Percentiles rank a stretch among this genome's conserved stretches.
Evolutionary conservation across 768 basidiomycete species (phyloP).

Genomic region (Phylloporus scabripes): DNA sequence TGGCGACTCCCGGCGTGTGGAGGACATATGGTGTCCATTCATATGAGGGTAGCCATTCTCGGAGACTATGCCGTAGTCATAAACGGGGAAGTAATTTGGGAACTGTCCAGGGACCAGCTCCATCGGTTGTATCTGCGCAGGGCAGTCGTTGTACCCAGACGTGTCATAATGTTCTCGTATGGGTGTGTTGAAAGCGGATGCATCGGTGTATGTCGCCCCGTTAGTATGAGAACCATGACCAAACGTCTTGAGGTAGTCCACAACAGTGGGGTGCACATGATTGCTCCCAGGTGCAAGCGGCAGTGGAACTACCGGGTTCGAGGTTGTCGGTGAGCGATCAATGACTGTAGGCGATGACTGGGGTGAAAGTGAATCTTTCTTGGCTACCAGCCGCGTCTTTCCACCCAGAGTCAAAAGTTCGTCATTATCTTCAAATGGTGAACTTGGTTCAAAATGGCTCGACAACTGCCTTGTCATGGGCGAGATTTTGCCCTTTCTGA

Average conservation of each 20-base stretch:
- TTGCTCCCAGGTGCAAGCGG: conserved; percentile 50
- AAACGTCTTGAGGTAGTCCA: conserved; percentile 68
- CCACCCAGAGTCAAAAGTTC: conserved; percentile 62
- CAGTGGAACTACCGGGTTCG: conserved; percentile 67
- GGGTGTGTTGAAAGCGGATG: conserved; percentile 24
- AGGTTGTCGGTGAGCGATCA: conserved; percentile 65
- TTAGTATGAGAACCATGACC: conserved; percentile 24
- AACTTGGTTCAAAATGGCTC: conserved; percentile 36
- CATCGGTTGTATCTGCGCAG: conserved; percentile 27
- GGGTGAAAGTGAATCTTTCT: conserved; percentile 55
- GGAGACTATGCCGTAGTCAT: conserved; percentile 52
- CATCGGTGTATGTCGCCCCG: conserved; percentile 21
- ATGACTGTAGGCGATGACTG: conserved; percentile 36
- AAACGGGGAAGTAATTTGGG: conserved; percentile 73
- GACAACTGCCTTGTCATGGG: conserved; percentile 35
- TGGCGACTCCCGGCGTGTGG: conserved; percentile 40
- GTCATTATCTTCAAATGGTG: conserved; percentile 51
- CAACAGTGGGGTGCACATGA: conserved; percentile 55
- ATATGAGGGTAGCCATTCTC: conserved; percentile 34
- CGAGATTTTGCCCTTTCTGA: conserved; percentile 50
- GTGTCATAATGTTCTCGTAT: conserved; percentile 22
- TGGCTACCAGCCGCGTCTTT: conserved; percentile 58
- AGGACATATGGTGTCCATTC: conserved; percentile 32
- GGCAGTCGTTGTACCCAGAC: conserved; percentile 17
- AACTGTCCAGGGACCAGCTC: conserved; percentile 35